Base-by-base conservation (phyloP, 1,139 yeast species). In the Lizanozyma gosingica region DNA sequence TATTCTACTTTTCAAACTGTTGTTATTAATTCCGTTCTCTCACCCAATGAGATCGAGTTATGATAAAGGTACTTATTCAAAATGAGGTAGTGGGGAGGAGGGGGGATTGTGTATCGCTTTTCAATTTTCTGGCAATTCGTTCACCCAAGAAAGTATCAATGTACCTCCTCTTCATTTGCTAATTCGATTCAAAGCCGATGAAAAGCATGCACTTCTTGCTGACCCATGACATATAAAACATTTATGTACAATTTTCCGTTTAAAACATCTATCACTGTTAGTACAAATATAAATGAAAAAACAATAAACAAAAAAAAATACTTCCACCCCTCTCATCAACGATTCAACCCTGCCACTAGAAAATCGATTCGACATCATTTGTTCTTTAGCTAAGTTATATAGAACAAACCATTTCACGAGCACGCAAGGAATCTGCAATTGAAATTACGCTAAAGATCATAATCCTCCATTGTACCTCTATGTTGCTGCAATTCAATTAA, bases 401-500 rank as follows among this genome's bases (percentile, higher is more conserved):
- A 11, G 33, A 29, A 29, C 14, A 14, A 11, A 29, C 33, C 11
- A 29, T 11, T 11, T 29, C 14, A 11, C 11, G 33, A 11, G 33
- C 33, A 29, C 11, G 33, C 33, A 29, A 11, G 14, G 33, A 14
- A 11, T 11, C 17, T 22, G n/a, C 17, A 15, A 35, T 18, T 47
- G n/a, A n/a, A n/a, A n/a, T n/a, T n/a, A n/a, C n/a, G 29, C 29
- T 22, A 22, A 22, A 22, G 29, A 6, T 22, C 35, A 40, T 44
- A 68, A 48, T 76, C 82, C 2, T 59, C 59, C 8, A 49, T 51
- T 45, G 73, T 76, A 1, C 69, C 51, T 18, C 59, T 53, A 77
- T 80, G 73, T 37, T 65, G 59, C 37, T 67, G 58, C 35, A 83
- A 52, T 38, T 85, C 88, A 47, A 80, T 76, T 43, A 92, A 65